Base-by-base conservation (phyloP, 2,329 filamentous ascomycete species). In the Fusarium sp. region DNA sequence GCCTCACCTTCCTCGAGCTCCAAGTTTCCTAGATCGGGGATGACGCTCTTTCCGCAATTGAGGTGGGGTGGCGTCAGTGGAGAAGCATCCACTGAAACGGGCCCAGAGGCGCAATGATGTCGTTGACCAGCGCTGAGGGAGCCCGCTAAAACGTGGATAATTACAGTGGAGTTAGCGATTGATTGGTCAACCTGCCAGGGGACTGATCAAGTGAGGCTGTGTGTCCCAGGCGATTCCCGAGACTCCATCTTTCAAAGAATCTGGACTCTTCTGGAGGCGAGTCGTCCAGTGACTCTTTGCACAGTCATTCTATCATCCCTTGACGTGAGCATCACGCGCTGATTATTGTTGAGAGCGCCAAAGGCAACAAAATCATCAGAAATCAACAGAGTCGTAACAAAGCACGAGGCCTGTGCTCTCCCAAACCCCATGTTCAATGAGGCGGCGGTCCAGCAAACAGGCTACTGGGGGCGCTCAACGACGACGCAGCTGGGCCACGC, bases 181-280 rank as follows among this genome's bases (percentile, higher is more conserved):
- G 68, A 70, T 70, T 70, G 68, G 68, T 14, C 61, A 27, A 13
- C 10, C 16, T 44, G 25, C 20, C 42, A 71, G 61, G 67, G 68
- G 64, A 61, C 14, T 46, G 42, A 27, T 46, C 42, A 70, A 68
- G 64, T 70, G 68, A 70, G 68, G 68, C 68, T 66, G 68, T 62
- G 61, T 62, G 54, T 61, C 54, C 58, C 57, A 57, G 27, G 33
- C 58, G 38, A 25, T 36, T 38, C 40, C 53, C 42, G 57, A 25
- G 53, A 29, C 51, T 56, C 51, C 34, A 58, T 60, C 54, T 14
- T 10, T 51, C 38, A 31, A 38, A 49, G 33, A 53, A 55, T 67
- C 56, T 55, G 44, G 44, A 58, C 53, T 36, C n/a, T 64, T 64
- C 63, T 67, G 61, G 46, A 44, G 57, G 56, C 31, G 27, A 56